Conservation (phyloP, 352 stramenopile genomes). For the Pythium volutum region DNA sequence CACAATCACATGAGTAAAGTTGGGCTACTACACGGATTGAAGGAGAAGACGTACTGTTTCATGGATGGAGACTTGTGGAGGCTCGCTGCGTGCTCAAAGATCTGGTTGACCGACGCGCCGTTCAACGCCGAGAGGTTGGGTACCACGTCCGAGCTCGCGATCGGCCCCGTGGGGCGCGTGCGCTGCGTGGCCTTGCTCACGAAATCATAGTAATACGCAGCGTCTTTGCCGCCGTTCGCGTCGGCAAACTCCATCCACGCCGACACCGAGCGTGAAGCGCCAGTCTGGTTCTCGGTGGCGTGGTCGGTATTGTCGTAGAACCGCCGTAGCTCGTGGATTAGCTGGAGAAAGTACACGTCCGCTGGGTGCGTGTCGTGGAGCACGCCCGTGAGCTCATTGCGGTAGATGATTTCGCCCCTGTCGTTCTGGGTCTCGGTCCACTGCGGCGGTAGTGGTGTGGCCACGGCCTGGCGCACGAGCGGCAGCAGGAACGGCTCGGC, state of each 20-base stretch:
- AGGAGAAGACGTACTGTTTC: constrained; percentile 40
- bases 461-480: constrained; percentile 45
- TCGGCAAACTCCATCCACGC: constrained; percentile 64
- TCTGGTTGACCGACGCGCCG: constrained; percentile 29
- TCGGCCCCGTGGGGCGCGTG: neutral
- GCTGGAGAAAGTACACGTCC: constrained; percentile 48
- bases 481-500: constrained; percentile 47
- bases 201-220: constrained; percentile 65
- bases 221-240: neutral
- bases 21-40: neutral
- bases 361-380: constrained; percentile 22
- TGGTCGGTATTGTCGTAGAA: constrained; percentile 23
- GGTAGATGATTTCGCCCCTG: neutral
- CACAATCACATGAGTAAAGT: neutral
- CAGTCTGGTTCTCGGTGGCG: constrained; percentile 6
- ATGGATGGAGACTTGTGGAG: constrained; percentile 50
- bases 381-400: constrained; percentile 27
- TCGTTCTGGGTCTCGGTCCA: constrained; percentile 12
- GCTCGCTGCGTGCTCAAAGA: constrained; percentile 43
- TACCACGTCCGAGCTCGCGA: neutral
- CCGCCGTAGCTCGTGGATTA: constrained; percentile 41
- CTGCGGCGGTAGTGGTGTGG: constrained; percentile 42
- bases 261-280: neutral
- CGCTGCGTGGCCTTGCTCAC: constrained; percentile 21
- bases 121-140: constrained; percentile 1